Conservation (phyloP, 139 green algal species). For the Micractinium sp. region DNA sequence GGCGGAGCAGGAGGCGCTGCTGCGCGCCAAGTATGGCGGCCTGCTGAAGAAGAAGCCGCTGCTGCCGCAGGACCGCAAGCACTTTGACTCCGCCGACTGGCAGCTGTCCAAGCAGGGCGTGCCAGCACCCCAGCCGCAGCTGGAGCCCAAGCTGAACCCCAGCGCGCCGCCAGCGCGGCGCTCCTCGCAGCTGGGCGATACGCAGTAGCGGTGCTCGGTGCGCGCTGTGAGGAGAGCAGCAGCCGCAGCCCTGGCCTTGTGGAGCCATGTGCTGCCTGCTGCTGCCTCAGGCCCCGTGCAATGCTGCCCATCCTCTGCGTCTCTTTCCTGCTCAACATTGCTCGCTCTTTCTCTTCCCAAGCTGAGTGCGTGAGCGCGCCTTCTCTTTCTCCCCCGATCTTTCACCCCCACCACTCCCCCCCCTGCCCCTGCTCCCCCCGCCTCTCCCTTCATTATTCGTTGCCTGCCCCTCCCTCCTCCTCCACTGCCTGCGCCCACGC, state of each 20-base stretch:
- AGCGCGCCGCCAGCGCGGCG: conserved; percentile 50
- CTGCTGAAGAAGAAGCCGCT: conserved; percentile 81
- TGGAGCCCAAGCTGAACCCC: conserved; percentile 75
- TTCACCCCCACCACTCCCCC: neutral
- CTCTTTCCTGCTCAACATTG: neutral
- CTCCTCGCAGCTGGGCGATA: conserved; percentile 65
- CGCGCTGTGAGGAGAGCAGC: neutral
- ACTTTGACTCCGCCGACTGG: conserved; percentile 89
- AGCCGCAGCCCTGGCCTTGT: neutral
- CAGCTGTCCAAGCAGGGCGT: conserved; percentile 71
- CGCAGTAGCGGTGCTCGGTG: neutral
- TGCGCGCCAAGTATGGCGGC: conserved; percentile 77
- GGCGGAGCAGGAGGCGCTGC: conserved; percentile 69
- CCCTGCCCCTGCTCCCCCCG: neutral
- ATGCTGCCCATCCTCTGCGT: neutral
- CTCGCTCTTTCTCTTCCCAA: neutral
- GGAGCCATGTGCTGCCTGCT: too few relatives aligned
- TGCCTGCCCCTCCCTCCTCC: neutral
- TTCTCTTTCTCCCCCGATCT: neutral
- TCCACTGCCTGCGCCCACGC: neutral
- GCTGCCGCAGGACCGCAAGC: conserved; percentile 60
- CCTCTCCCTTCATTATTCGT: neutral
- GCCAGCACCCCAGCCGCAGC: conserved; percentile 40
- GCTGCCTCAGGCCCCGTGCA: too few relatives aligned
- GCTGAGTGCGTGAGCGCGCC: neutral